Base-by-base conservation (phyloP, 2,329 filamentous ascomycete species). In the Penicillium griseofulvum region DNA sequence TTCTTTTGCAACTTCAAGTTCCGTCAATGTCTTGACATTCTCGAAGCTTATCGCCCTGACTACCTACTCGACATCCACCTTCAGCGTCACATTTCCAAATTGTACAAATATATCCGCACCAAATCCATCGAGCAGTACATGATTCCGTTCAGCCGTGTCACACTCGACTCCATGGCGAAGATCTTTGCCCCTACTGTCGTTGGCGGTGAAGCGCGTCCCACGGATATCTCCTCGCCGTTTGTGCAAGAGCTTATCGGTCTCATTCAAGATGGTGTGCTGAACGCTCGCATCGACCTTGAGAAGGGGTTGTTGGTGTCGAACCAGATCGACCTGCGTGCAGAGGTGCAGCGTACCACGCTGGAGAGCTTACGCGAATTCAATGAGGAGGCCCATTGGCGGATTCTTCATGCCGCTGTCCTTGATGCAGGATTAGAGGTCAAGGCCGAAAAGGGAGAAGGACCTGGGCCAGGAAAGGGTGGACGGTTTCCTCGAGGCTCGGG, bases 121-220 rank as follows among this genome's bases (percentile, higher is more conserved):
- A 97, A 97, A 77, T 93, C 92, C 67, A 97, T 99, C 56, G 84
- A 92, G 24, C 90, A 96, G 68, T 97, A 97, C 75, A 88, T 96
- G 65, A 82, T 90, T 24, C 92, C 94, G 0, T 99, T 96, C 73
- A 95, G 88, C 39, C 87, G 87, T 62, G 91, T 97, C 58, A 92
- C 89, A 0, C 79, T 97, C 5, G 82, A 87, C 19, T 91, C 86
- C 57, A 84, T 99, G 79, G 85, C 89, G 9, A 79, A 82, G 34
- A 87, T 90, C 2, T 97, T 99, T 72, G 86, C 85, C 0, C 77
- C 80, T 2, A 49, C 61, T 8, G 54, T 61, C 29, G 56, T 63
- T 12, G 60, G 63, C 41, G 67, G 64, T 8, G 77, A 83, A 0
- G 83, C 82, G 4, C 76, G 81, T 58, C 80, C 83, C 4, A 85